These are phyloP conservation scores for Pulveroboletus sp. DNA, from an alignment of 1,284 basidiomycete genomes.

Conservation along the genomic window DNA sequence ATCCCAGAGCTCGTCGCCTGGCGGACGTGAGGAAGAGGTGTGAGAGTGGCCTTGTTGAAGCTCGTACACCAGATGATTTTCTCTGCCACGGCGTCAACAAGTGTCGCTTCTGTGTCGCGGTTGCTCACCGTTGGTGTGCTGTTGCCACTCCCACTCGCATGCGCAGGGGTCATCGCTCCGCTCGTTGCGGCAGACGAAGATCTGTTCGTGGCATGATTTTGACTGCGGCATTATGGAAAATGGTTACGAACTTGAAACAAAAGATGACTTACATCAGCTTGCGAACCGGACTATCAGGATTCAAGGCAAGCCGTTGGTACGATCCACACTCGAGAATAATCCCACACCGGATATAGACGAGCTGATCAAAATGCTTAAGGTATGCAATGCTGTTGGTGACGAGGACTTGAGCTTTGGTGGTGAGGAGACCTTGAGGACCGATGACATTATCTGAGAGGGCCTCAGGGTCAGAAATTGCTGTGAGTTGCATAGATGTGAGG, in stretches of 20 bases:
- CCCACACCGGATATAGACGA: slow-evolving; percentile 80
- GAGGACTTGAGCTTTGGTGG: slow-evolving; percentile 82
- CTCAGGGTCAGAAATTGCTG: background rate
- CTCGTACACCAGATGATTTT: slow-evolving; percentile 34
- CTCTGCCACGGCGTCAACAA: slow-evolving; percentile 14
- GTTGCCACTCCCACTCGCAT: slow-evolving; percentile 37
- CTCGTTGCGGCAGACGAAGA: slow-evolving; percentile 48
- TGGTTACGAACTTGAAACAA: no score
- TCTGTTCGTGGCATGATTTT: slow-evolving; percentile 33
- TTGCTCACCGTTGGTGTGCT: slow-evolving; percentile 37
- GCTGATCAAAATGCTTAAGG: slow-evolving; percentile 75
- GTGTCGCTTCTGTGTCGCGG: slow-evolving; percentile 19
- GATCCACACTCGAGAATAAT: slow-evolving; percentile 80
- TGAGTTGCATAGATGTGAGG: background rate
- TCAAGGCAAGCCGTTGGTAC: slow-evolving; percentile 61
- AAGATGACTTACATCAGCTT: slow-evolving; percentile 69
- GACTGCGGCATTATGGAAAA: slow-evolving; percentile 1
- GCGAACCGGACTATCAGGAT: slow-evolving; percentile 67
- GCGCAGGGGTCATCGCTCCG: slow-evolving; percentile 49
- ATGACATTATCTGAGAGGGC: slow-evolving; percentile 72
- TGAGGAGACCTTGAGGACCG: slow-evolving; percentile 83
- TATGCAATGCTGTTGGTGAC: slow-evolving; percentile 91
- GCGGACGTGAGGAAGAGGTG: slow-evolving; percentile 36
- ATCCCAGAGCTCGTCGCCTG: slow-evolving; percentile 41
- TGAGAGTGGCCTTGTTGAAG: slow-evolving; percentile 45